Conservation (phyloP, 2,329 filamentous ascomycete genomes). For the Colletotrichum cereale region DNA sequence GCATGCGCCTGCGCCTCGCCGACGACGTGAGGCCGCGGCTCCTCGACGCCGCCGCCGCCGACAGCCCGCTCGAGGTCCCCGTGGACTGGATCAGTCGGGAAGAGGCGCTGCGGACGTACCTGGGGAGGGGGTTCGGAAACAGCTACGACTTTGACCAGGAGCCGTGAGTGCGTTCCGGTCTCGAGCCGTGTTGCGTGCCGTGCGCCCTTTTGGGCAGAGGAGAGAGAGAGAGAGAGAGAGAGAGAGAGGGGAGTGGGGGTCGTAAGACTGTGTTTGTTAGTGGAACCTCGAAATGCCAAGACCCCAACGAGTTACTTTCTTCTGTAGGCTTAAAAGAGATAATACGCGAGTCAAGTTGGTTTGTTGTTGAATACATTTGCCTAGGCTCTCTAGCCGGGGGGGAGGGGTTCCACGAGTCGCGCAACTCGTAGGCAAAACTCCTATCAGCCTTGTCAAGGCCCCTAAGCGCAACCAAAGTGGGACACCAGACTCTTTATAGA, state of each 20-base stretch:
- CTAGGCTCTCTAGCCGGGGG: neutral
- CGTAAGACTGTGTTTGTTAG: neutral
- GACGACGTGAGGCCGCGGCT: slow-evolving; percentile 61
- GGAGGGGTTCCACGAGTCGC: neutral
- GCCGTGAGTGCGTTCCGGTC: slow-evolving; percentile 15
- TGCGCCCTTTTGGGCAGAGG: neutral
- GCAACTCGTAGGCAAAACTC: neutral
- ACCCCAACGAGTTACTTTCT: neutral
- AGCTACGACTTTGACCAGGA: slow-evolving; percentile 71
- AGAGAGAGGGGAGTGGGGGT: neutral
- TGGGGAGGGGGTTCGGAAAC: slow-evolving; percentile 71
- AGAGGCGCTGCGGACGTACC: slow-evolving; percentile 59
- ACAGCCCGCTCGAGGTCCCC: slow-evolving; percentile 60
- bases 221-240: too few relatives aligned
- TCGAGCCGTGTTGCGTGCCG: neutral
- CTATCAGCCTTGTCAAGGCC: neutral
- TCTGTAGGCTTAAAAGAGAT: neutral
- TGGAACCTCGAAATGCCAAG: neutral
- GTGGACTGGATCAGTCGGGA: slow-evolving; percentile 61
- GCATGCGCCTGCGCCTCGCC: slow-evolving; percentile 67
- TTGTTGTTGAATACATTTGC: neutral
- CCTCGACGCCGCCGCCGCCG: slow-evolving; percentile 52
- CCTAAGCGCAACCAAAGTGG: too few relatives aligned
- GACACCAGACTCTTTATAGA: neutral
- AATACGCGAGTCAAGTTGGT: neutral